phyloP scores from a whole-genome alignment of 228 moss, liverwort and hornwort species.

The Sphagnum fallax region DNA sequence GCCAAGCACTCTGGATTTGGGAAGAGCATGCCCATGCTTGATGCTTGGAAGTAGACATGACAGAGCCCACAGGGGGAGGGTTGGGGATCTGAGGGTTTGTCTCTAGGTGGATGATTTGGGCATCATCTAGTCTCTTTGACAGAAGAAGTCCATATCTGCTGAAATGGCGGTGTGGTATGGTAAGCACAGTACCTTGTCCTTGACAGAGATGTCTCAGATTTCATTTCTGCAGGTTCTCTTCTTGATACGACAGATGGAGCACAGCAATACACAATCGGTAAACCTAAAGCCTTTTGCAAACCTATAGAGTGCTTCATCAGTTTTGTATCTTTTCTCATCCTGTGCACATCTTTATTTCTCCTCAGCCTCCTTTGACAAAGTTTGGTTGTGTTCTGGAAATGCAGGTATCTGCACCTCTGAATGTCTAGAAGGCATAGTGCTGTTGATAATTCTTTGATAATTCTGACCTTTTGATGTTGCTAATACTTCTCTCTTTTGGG shows the following conservation, averaged over 20 bases:
- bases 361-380: neutral
- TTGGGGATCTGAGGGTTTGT: neutral
- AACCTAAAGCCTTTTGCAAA: neutral
- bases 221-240: slow-evolving; percentile 90
- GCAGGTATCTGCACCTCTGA: neutral
- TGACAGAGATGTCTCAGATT: slow-evolving; percentile 40
- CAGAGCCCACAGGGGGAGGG: neutral
- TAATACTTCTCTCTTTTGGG: slow-evolving; percentile 1
- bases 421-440: neutral
- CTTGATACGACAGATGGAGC: slow-evolving; percentile 93
- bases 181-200: slow-evolving; percentile 10
- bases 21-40: too few relatives aligned
- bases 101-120: neutral
- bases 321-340: neutral
- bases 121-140: neutral
- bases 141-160: neutral
- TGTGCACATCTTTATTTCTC: neutral
- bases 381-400: neutral
- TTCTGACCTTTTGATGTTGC: neutral
- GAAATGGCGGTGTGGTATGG: neutral
- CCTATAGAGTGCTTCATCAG: neutral
- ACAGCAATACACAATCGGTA: slow-evolving; percentile 92
- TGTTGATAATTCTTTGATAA: neutral
- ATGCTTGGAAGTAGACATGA: too few relatives aligned
- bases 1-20: neutral